Percentiles rank a stretch among this genome's conserved stretches.
phyloP scores from a whole-genome alignment of 768 basidiomycete genomes.

The Brasilioporus rufonigricans region DNA sequence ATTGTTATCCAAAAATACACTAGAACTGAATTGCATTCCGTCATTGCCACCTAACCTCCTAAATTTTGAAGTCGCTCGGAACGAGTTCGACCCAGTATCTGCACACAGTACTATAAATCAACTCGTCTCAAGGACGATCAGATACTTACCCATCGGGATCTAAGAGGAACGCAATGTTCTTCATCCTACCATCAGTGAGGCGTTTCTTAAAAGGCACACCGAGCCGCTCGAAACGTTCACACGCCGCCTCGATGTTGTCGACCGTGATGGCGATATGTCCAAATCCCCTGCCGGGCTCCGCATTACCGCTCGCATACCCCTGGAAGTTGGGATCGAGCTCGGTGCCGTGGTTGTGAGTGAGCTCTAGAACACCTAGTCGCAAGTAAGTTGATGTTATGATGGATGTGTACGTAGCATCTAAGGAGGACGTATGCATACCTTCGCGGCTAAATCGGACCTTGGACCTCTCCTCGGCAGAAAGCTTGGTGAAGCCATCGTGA shows the following conservation, averaged over 20 bases:
- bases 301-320: constrained; percentile 86
- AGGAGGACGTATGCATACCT: constrained; percentile 41
- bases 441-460: constrained; percentile 57
- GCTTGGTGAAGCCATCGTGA: constrained; percentile 45
- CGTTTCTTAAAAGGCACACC: constrained; percentile 87
- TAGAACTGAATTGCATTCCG: background rate
- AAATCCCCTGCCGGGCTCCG: constrained; percentile 73
- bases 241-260: constrained; percentile 79
- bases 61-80: constrained; percentile 33
- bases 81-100: constrained; percentile 66
- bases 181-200: constrained; percentile 84
- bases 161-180: constrained; percentile 76
- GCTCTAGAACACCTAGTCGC: constrained; percentile 68
- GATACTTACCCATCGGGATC: constrained; percentile 73
- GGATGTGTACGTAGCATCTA: background rate
- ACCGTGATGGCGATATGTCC: constrained; percentile 90
- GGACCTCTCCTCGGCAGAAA: constrained; percentile 53
- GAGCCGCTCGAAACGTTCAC: constrained; percentile 75
- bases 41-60: background rate
- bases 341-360: constrained; percentile 89
- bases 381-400: background rate
- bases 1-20: background rate
- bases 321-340: constrained; percentile 75
- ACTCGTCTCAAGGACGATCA: background rate
- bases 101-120: background rate